A percentile compares a stretch with the other conserved stretches of the same genome.
phyloP scores from a whole-genome alignment of 2,329 filamentous ascomycete species.

The Aspergillus ruber region DNA sequence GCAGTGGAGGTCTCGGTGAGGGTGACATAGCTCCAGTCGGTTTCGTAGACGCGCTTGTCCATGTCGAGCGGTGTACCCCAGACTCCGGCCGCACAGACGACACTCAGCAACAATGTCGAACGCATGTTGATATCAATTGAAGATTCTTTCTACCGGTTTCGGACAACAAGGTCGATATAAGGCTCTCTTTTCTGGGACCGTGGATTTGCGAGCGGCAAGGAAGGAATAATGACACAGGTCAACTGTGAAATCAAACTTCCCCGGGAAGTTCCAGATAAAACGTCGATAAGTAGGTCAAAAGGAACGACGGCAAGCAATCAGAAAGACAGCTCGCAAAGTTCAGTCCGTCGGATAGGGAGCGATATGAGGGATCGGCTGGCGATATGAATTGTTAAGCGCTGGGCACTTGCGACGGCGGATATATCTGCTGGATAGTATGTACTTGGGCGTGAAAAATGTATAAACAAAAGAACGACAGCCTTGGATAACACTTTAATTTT shows the following conservation, averaged over 20 bases:
- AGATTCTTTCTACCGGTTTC: constrained; percentile 1
- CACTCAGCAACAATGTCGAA: constrained; percentile 28
- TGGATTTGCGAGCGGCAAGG: not conserved
- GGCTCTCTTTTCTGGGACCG: not conserved
- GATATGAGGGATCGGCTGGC: constrained; percentile 1
- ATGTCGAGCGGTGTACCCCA: constrained; percentile 28
- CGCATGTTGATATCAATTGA: constrained; percentile 22
- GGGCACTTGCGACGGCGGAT: constrained; percentile 14
- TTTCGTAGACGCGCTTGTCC: constrained; percentile 30
- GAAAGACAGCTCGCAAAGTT: not conserved
- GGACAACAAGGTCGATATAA: not conserved
- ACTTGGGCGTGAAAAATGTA: constrained; percentile 4
- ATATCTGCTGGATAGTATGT: constrained; percentile 29
- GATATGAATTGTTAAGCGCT: constrained; percentile 4
- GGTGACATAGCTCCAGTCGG: constrained; percentile 31
- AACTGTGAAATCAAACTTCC: constrained; percentile 28
- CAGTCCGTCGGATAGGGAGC: not conserved
- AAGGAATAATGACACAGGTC: constrained; percentile 22
- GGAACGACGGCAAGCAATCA: not conserved
- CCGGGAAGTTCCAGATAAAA: constrained; percentile 26
- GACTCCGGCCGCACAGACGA: constrained; percentile 30
- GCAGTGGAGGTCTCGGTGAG: constrained; percentile 31
- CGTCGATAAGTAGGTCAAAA: not conserved
- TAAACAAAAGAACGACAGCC: constrained; percentile 29
- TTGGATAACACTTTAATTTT: constrained; percentile 15